phyloP scores from a whole-genome alignment of 2,329 filamentous ascomycete genomes.

The Myriangium duriaei region DNA sequence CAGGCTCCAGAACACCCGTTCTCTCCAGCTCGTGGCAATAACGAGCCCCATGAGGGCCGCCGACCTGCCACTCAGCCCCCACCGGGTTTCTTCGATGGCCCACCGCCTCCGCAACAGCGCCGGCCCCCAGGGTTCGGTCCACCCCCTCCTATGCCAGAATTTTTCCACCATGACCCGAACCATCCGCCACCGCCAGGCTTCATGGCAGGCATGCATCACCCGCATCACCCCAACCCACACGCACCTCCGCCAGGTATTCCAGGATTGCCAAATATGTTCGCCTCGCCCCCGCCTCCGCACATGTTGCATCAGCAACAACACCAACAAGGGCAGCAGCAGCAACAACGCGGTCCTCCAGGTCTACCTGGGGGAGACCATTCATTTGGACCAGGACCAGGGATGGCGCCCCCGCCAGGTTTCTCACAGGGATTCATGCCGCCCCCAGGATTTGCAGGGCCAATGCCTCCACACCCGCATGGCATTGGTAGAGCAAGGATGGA shows the following conservation, averaged over 20 bases:
- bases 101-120: conserved; percentile 15
- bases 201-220: conserved; percentile 20
- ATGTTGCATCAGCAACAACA: not conserved
- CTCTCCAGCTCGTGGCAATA: conserved; percentile 14
- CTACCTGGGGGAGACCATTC: conserved; percentile 1
- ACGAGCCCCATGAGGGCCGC: conserved; percentile 14
- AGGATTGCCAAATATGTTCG: conserved; percentile 20
- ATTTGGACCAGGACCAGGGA: conserved; percentile 3
- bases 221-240: conserved; percentile 16
- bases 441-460: conserved; percentile 2
- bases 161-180: conserved; percentile 8
- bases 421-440: conserved; percentile 4
- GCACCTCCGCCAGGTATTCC: conserved; percentile 4
- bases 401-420: conserved; percentile 11
- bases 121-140: conserved; percentile 15
- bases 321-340: conserved; percentile 1
- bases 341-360: conserved; percentile 5
- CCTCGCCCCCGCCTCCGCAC: conserved; percentile 13
- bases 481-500: not conserved
- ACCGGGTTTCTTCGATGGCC: conserved; percentile 24
- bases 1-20: conserved; percentile 15
- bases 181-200: conserved; percentile 20
- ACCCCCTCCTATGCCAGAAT: conserved; percentile 7
- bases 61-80: conserved; percentile 18
- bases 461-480: not conserved